Evolutionary conservation across 345 rosid species (phyloP).

Genomic region (rapeseed (Brassica napus)): DNA sequence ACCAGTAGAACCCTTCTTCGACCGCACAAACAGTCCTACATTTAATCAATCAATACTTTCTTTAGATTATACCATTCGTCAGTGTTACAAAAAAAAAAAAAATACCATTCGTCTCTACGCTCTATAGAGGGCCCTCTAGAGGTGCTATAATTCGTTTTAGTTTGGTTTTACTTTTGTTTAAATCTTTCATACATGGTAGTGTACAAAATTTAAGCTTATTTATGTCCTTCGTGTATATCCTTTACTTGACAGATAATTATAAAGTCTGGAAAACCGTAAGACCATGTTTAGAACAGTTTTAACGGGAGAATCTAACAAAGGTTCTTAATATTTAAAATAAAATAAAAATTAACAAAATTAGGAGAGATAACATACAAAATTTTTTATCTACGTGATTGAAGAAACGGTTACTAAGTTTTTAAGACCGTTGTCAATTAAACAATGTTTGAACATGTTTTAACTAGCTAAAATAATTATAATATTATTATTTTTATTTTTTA

Average conservation of each 20-base stretch:
- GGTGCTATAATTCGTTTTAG: neutral
- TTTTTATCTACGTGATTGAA: too few relatives aligned
- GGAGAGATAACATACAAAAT: too few relatives aligned
- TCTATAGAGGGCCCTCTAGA: neutral
- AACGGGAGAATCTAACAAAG: too few relatives aligned
- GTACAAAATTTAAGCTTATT: neutral
- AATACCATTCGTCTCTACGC: conserved; percentile 3
- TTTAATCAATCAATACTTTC: neutral
- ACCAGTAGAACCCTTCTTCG: conserved; percentile 25
- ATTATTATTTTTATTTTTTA: too few relatives aligned
- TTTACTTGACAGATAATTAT: neutral
- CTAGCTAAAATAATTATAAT: too few relatives aligned
- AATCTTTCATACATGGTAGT: neutral
- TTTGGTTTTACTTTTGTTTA: neutral
- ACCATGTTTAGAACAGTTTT: too few relatives aligned
- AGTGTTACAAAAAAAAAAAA: too few relatives aligned
- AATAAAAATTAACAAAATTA: too few relatives aligned
- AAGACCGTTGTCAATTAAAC: too few relatives aligned
- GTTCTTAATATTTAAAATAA: too few relatives aligned
- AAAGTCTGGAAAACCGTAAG: neutral
- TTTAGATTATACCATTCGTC: neutral
- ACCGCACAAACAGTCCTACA: conserved; percentile 2
- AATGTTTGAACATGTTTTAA: too few relatives aligned
- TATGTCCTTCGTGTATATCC: neutral
- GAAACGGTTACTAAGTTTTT: too few relatives aligned